Evolutionary conservation across 345 rosid species (phyloP).

Genomic region (Erucastrum elatum): DNA sequence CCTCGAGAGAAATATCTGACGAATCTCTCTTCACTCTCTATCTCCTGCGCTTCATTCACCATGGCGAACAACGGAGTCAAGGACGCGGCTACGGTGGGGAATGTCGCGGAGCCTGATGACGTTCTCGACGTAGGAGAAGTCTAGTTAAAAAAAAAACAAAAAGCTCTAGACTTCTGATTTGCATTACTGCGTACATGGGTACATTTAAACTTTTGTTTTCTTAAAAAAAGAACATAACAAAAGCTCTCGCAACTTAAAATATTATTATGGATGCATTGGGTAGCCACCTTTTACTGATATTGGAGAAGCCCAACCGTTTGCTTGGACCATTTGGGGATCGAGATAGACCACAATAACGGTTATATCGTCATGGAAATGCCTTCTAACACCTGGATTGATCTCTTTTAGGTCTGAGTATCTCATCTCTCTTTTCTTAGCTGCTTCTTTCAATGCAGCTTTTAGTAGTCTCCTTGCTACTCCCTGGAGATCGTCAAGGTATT

Average conservation of each 20-base stretch:
- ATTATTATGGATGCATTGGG: slow-evolving; percentile 17
- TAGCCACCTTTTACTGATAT: slow-evolving; percentile 58
- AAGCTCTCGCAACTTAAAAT: slow-evolving; percentile 9
- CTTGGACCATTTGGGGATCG: slow-evolving; percentile 27
- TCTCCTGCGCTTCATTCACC: slow-evolving; percentile 17
- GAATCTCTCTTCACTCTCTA: no score
- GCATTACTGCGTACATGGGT: slow-evolving; percentile 11
- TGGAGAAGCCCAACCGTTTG: slow-evolving; percentile 30
- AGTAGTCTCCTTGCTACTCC: slow-evolving; percentile 73
- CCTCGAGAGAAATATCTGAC: not conserved
- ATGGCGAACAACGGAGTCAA: slow-evolving; percentile 49
- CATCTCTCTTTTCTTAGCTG: slow-evolving; percentile 88
- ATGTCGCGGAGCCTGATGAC: no score
- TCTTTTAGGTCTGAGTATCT: slow-evolving; percentile 69
- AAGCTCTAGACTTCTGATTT: no score
- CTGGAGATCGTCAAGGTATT: slow-evolving; percentile 36
- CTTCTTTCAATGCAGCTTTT: slow-evolving; percentile 66
- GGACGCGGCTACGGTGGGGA: slow-evolving; percentile 24
- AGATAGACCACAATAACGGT: slow-evolving; percentile 57
- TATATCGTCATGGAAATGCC: slow-evolving; percentile 83
- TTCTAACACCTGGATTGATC: slow-evolving; percentile 61
- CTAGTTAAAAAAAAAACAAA: no score
- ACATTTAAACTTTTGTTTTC: slow-evolving; percentile 18
- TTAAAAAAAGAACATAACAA: slow-evolving; percentile 1
- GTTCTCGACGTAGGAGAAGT: no score